These are phyloP conservation scores for Zygosaccharomyces sapae DNA, from an alignment of 1,139 yeast genomes.

Conservation along the genomic window DNA sequence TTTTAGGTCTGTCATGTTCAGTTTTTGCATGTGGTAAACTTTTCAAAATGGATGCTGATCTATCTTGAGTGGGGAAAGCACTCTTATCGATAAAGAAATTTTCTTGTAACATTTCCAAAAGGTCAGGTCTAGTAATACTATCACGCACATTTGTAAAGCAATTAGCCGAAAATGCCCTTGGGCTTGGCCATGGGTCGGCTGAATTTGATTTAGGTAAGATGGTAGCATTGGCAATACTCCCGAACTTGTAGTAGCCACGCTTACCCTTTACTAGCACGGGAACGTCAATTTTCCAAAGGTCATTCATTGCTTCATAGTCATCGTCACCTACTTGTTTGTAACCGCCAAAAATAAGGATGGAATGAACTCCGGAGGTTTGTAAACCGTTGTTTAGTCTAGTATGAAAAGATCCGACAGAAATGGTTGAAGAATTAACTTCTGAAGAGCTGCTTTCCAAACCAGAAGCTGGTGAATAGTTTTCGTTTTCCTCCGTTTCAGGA, in stretches of 20 bases:
- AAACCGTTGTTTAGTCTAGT: constrained; percentile 7
- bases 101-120: constrained; percentile 22
- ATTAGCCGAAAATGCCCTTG: constrained; percentile 39
- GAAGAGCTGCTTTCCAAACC: constrained; percentile 6
- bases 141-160: constrained; percentile 20
- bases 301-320: constrained; percentile 42
- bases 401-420: constrained; percentile 4
- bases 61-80: constrained; percentile 8
- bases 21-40: constrained; percentile 20
- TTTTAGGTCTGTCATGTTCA: constrained; percentile 8
- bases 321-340: constrained; percentile 34
- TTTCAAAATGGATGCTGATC: constrained; percentile 18
- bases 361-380: constrained; percentile 20
- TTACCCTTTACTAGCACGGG: constrained; percentile 38
- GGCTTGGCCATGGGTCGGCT: constrained; percentile 31
- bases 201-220: constrained; percentile 25
- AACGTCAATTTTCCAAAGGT: constrained; percentile 47
- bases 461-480: not conserved
- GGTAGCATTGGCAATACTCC: constrained; percentile 35
- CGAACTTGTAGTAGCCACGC: constrained; percentile 35
- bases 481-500: constrained; percentile 7
- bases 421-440: constrained; percentile 9
- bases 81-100: constrained; percentile 22
- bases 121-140: constrained; percentile 14
- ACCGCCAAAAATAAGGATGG: constrained; percentile 45